A percentile compares a stretch with the other conserved stretches of the same genome.
Evolutionary conservation across 2,329 filamentous ascomycete species (phyloP).

Genomic region (Fusarium anguioides): DNA sequence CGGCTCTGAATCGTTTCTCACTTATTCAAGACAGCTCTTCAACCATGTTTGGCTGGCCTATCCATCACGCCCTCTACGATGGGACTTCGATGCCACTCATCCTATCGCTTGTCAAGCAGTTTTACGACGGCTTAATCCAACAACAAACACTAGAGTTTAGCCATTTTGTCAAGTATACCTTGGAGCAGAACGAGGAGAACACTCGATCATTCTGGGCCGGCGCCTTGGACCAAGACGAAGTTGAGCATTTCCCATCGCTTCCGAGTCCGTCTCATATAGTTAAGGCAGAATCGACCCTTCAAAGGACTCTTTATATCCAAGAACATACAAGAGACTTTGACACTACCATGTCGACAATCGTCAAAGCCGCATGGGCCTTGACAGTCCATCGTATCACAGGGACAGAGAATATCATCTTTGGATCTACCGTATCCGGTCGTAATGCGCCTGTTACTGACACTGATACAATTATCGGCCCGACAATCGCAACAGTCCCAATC

Average conservation of each 20-base stretch:
- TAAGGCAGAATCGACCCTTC: background rate
- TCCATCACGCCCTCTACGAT: slow-evolving; percentile 61
- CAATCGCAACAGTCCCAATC: slow-evolving; percentile 51
- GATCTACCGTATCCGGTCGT: slow-evolving; percentile 40
- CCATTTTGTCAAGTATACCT: background rate
- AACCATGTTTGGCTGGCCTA: slow-evolving; percentile 1
- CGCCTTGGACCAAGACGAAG: background rate
- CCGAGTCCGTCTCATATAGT: background rate
- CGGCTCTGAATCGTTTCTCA: slow-evolving; percentile 55
- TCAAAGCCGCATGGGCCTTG: slow-evolving; percentile 46
- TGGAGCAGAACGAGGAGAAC: background rate
- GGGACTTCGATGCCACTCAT: slow-evolving; percentile 37
- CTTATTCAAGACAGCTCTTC: slow-evolving; percentile 47
- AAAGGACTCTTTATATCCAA: background rate
- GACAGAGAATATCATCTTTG: slow-evolving; percentile 41
- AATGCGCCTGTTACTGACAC: slow-evolving; percentile 38
- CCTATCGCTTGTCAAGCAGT: background rate
- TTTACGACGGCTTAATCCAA: background rate
- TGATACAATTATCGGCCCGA: slow-evolving; percentile 41
- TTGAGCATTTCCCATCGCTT: background rate
- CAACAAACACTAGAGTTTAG: background rate
- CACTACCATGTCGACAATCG: background rate
- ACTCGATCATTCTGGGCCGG: background rate
- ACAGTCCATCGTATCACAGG: slow-evolving; percentile 30
- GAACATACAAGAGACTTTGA: background rate